Evolutionary conservation across 257 asterid genomes (phyloP).

Genomic region (Solanum ossicruentum): DNA sequence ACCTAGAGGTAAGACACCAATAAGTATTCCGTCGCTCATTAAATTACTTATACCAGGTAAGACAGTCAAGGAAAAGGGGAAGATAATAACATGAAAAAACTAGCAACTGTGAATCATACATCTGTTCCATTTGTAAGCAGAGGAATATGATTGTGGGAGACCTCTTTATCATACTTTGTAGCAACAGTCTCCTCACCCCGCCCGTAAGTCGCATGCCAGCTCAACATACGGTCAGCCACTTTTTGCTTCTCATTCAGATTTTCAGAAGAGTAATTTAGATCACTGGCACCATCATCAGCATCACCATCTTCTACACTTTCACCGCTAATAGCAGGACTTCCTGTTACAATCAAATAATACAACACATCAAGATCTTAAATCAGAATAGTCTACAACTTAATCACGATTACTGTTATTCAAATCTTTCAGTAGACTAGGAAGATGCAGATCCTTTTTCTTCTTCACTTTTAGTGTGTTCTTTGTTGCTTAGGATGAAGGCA

Average conservation of each 20-base stretch:
- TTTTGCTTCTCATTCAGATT: conserved; percentile 63
- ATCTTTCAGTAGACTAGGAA: background rate
- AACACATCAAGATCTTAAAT: background rate
- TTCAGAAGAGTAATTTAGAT: conserved; percentile 36
- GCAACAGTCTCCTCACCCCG: conserved; percentile 55
- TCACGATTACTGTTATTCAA: background rate
- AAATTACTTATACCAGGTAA: background rate
- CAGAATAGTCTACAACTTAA: background rate
- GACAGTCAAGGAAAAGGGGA: background rate
- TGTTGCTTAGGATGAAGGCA: background rate
- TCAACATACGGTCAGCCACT: conserved; percentile 81
- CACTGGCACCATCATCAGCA: conserved; percentile 47
- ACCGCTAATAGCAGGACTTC: conserved; percentile 84
- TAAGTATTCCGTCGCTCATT: background rate
- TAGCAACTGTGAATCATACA: conserved; percentile 31
- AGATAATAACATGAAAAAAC: background rate
- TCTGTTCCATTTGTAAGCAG: conserved; percentile 91
- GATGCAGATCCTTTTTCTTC: background rate
- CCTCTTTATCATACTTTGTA: conserved; percentile 89
- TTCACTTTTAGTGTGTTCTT: background rate
- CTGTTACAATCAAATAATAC: conserved; percentile 18
- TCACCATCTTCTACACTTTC: conserved; percentile 62
- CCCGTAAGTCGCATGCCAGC: conserved; percentile 86
- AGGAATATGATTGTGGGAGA: conserved; percentile 81
- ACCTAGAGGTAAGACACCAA: conserved; percentile 32